Conservation (phyloP, 768 basidiomycete species). For the Boletus sp. region DNA sequence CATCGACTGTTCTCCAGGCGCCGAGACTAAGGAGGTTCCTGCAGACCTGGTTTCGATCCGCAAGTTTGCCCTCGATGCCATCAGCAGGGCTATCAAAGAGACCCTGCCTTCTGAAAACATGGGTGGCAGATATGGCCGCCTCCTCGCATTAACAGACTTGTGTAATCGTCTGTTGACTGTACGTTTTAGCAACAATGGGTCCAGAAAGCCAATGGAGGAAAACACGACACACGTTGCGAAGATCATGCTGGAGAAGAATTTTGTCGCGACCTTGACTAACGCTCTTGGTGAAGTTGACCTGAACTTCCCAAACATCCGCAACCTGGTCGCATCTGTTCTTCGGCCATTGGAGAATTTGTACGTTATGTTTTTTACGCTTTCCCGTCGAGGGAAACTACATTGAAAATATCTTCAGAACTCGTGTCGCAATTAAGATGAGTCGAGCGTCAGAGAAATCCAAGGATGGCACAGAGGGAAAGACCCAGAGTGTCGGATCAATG, state of each 20-base stretch:
- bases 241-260: slow-evolving; percentile 98
- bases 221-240: slow-evolving; percentile 91
- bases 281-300: slow-evolving; percentile 91
- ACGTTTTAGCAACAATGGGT: slow-evolving; percentile 54
- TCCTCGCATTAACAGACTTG: slow-evolving; percentile 83
- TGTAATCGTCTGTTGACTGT: slow-evolving; percentile 85
- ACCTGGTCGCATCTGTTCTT: slow-evolving; percentile 81
- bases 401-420: slow-evolving; percentile 56
- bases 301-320: slow-evolving; percentile 89
- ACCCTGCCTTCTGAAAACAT: slow-evolving; percentile 51
- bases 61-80: slow-evolving; percentile 85
- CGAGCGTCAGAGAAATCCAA: slow-evolving; percentile 66
- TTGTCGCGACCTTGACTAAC: slow-evolving; percentile 82
- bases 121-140: slow-evolving; percentile 80
- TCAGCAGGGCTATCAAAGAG: slow-evolving; percentile 87
- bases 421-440: slow-evolving; percentile 98
- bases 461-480: slow-evolving; percentile 46
- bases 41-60: slow-evolving; percentile 84
- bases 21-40: slow-evolving; percentile 73
- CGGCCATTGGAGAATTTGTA: slow-evolving; percentile 88
- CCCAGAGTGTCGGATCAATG: slow-evolving; percentile 39
- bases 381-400: not conserved
- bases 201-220: slow-evolving; percentile 58
- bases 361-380: slow-evolving; percentile 46
- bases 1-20: slow-evolving; percentile 67